Evolutionary conservation across 257 asterid species (phyloP).

Genomic region (Solanum chmielewskii): DNA sequence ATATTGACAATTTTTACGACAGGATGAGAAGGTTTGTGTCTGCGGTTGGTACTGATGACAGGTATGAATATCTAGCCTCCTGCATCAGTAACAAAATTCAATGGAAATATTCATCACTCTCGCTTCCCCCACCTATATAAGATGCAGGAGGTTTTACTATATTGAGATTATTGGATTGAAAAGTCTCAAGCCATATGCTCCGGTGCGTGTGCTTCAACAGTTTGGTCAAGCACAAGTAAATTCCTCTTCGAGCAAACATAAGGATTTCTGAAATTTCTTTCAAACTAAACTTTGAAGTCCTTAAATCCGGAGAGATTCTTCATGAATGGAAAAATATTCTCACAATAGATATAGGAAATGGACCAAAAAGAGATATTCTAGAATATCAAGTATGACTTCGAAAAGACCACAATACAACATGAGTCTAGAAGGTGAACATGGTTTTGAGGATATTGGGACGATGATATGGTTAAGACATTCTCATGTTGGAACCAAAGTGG

Average conservation of each 20-base stretch:
- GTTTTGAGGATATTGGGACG: too few species aligned
- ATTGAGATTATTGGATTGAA: too few species aligned
- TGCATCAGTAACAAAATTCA: background rate
- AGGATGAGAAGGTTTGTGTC: background rate
- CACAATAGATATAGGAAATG: background rate
- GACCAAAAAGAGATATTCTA: background rate
- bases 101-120: background rate
- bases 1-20: background rate
- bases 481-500: too few species aligned
- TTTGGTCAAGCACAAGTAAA: background rate
- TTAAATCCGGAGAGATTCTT: background rate
- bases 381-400: background rate
- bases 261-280: background rate
- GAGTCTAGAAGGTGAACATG: background rate
- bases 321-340: background rate
- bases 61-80: background rate
- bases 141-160: background rate
- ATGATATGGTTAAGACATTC: accelerated
- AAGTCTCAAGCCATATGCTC: background rate
- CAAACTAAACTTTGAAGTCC: background rate
- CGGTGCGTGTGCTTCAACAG: too few species aligned
- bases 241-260: background rate
- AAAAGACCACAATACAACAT: background rate
- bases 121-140: background rate
- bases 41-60: too few species aligned